These are phyloP conservation scores for Wickerhamomyces sp. DNA, from an alignment of 1,139 yeast genomes.

Conservation along the genomic window DNA sequence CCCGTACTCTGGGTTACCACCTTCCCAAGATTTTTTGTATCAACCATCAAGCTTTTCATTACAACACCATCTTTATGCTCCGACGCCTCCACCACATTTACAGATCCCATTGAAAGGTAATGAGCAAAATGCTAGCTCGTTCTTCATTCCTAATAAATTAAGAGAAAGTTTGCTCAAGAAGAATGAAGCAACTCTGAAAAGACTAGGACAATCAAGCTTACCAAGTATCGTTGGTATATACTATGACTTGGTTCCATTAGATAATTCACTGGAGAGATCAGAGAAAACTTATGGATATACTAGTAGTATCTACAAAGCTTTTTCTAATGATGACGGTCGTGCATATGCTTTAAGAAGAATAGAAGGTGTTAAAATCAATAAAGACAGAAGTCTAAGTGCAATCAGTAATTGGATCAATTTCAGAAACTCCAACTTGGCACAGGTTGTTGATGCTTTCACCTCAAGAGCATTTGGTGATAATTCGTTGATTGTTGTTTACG, in stretches of 20 bases:
- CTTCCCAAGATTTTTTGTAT: conserved; percentile 5
- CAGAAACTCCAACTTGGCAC: conserved; percentile 56
- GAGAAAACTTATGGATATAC: conserved; percentile 57
- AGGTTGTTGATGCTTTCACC: conserved; percentile 78
- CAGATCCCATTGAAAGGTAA: conserved; percentile 57
- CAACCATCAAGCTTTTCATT: conserved; percentile 47
- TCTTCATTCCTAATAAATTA: conserved; percentile 70
- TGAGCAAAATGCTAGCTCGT: conserved; percentile 62
- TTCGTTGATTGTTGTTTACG: conserved; percentile 60
- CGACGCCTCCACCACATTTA: conserved; percentile 76
- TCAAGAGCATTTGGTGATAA: conserved; percentile 81
- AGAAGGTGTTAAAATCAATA: conserved; percentile 55
- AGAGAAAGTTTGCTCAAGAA: conserved; percentile 69
- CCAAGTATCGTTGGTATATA: conserved; percentile 80
- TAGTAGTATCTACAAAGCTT: conserved; percentile 71
- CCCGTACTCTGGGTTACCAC: conserved; percentile 5
- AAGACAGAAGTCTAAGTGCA: conserved; percentile 50
- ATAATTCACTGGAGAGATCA: conserved; percentile 47
- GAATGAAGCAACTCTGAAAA: conserved; percentile 78
- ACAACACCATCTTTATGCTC: conserved; percentile 88
- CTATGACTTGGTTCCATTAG: conserved; percentile 85
- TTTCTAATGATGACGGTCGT: conserved; percentile 74
- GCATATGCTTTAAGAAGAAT: conserved; percentile 74
- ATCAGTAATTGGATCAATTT: conserved; percentile 50
- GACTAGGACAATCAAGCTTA: conserved; percentile 54